Evolutionary conservation across 2,329 filamentous ascomycete species (phyloP).

Genomic region (Aspergillus unguis): DNA sequence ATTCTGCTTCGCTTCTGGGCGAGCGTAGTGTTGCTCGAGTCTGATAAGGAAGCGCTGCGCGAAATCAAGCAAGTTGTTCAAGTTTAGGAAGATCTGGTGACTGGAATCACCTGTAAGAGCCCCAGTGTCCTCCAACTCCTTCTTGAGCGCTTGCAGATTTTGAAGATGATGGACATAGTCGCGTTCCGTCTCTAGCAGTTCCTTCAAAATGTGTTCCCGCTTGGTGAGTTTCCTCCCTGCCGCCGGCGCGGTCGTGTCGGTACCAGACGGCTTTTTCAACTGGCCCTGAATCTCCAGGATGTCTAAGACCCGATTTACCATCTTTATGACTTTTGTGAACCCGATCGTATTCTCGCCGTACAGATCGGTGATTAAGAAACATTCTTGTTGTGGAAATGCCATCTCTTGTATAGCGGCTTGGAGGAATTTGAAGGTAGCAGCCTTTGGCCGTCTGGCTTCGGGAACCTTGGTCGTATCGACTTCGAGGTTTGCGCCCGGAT

Average conservation of each 20-base stretch:
- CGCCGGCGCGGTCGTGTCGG: slow-evolving; percentile 43
- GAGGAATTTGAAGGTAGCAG: slow-evolving; percentile 87
- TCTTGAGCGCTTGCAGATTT: slow-evolving; percentile 88
- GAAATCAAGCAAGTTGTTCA: slow-evolving; percentile 92
- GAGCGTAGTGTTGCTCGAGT: slow-evolving; percentile 90
- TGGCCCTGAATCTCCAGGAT: slow-evolving; percentile 74
- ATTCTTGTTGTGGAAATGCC: slow-evolving; percentile 73
- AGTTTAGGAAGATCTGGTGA: slow-evolving; percentile 93
- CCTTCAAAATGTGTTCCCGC: slow-evolving; percentile 84
- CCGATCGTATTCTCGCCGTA: slow-evolving; percentile 94
- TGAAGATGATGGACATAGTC: slow-evolving; percentile 98
- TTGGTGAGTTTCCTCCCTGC: slow-evolving; percentile 60
- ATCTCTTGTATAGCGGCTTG: slow-evolving; percentile 83
- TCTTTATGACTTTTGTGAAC: slow-evolving; percentile 93
- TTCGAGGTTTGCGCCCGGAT: slow-evolving; percentile 65
- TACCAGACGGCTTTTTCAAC: slow-evolving; percentile 61
- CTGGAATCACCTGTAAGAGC: slow-evolving; percentile 84
- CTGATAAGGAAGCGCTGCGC: slow-evolving; percentile 92
- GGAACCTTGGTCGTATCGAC: slow-evolving; percentile 62
- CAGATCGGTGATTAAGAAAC: slow-evolving; percentile 87
- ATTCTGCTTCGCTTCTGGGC: slow-evolving; percentile 71
- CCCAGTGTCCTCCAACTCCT: slow-evolving; percentile 80
- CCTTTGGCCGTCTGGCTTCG: slow-evolving; percentile 76
- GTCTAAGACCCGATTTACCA: slow-evolving; percentile 89
- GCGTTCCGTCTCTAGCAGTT: slow-evolving; percentile 89